Percentiles rank a stretch among this genome's conserved stretches.
These are phyloP conservation scores for Pisolithus sp. DNA, from an alignment of 768 basidiomycete genomes.

Conservation along the genomic window DNA sequence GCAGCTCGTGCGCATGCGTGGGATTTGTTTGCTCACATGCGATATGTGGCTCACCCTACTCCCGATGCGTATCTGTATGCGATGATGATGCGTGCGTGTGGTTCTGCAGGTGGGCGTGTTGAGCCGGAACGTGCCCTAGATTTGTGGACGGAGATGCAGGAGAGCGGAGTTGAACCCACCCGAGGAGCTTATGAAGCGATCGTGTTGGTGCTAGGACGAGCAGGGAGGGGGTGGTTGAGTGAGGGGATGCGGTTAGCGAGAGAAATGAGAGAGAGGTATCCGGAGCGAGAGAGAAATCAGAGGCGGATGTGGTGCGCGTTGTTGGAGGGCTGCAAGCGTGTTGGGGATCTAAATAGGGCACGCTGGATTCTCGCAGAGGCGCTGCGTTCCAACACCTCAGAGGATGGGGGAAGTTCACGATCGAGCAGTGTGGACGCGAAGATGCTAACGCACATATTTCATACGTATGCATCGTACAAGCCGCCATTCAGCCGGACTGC, in stretches of 20 bases:
- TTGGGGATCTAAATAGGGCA: conserved; percentile 75
- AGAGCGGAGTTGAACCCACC: conserved; percentile 57
- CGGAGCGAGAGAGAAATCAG: conserved; percentile 29
- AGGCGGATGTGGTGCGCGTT: conserved; percentile 70
- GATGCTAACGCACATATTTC: conserved; percentile 78
- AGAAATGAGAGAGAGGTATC: conserved; percentile 77
- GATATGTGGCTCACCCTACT: conserved; percentile 83
- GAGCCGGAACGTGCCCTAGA: conserved; percentile 92
- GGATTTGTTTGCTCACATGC: conserved; percentile 95
- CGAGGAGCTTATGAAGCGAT: conserved; percentile 71
- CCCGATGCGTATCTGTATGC: conserved; percentile 72
- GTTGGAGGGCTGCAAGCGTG: conserved; percentile 83
- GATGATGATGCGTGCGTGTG: conserved; percentile 85
- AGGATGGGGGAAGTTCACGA: conserved; percentile 12
- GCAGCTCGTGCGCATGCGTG: conserved; percentile 73
- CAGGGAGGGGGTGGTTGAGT: conserved; percentile 60
- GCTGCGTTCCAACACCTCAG: conserved; percentile 20
- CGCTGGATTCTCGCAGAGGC: conserved; percentile 92
- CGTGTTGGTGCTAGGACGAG: conserved; percentile 73
- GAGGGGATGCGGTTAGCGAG: conserved; percentile 81
- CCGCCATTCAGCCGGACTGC: conserved; percentile 57
- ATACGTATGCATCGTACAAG: conserved; percentile 77
- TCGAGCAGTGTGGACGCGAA: conserved; percentile 50
- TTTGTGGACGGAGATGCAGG: conserved; percentile 91
- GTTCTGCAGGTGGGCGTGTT: conserved; percentile 42